These are phyloP conservation scores for Xylaria intraflava DNA, from an alignment of 495 filamentous ascomycete genomes.

Conservation along the genomic window DNA sequence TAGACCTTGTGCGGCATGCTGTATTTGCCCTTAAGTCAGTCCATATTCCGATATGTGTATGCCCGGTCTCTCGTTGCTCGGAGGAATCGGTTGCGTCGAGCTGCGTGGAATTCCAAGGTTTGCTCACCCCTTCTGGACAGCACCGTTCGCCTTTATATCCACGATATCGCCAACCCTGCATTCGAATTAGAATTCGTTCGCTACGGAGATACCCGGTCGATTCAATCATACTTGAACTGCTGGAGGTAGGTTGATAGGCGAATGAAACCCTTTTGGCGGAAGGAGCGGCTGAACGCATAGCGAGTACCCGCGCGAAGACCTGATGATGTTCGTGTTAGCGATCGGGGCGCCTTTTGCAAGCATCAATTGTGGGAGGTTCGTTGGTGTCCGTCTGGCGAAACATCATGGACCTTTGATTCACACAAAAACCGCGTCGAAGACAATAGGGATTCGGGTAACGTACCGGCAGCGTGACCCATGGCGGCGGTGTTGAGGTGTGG, in stretches of 20 bases:
- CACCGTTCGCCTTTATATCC: constrained; percentile 94
- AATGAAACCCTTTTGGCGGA: constrained; percentile 92
- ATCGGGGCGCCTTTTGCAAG: background rate
- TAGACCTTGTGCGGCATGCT: constrained; percentile 95
- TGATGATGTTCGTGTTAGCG: background rate
- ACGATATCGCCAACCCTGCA: constrained; percentile 91
- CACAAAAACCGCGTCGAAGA: background rate
- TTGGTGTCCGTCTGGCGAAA: background rate
- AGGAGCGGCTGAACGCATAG: constrained; percentile 90
- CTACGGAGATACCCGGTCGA: background rate
- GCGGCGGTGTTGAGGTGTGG: constrained; percentile 36
- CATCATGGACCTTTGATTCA: background rate
- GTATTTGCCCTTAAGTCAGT: constrained; percentile 12
- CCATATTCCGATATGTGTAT: background rate
- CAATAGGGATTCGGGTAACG: background rate
- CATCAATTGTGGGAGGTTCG: background rate
- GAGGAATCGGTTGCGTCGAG: constrained; percentile 8
- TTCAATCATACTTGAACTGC: constrained; percentile 67
- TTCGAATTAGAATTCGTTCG: constrained; percentile 26
- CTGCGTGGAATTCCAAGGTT: background rate
- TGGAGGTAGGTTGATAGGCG: constrained; percentile 83
- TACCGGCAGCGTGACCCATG: constrained; percentile 97
- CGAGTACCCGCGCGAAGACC: constrained; percentile 22
- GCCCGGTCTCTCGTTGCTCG: background rate
- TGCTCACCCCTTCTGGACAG: constrained; percentile 94